Evolutionary conservation across 2,329 filamentous ascomycete species (phyloP), one percentile per base, ranked within the genome.

Genomic region (Aspergillus niger): DNA sequence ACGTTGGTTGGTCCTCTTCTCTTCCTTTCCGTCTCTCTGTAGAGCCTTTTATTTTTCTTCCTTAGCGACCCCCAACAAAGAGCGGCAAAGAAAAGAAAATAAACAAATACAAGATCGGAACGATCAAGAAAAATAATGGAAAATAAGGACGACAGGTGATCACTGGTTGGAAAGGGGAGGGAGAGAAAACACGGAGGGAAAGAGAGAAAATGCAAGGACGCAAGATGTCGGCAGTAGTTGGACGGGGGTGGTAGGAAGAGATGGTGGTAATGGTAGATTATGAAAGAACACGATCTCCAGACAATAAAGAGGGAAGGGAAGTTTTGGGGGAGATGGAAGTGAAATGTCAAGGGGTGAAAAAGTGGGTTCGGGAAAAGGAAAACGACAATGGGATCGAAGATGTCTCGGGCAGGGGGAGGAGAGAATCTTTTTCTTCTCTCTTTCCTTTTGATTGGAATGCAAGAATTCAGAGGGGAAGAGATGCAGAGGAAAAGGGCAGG

Each of bases 361-460:
- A 10, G 36, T 22, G 43, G 38, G 36, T 49, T 13, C 43, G 26
- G 36, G 44, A 51, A 53, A 43, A 60, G 55, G 50, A 30, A 50
- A 24, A 30, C 28, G 41, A 39, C 58, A 39, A 49, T 17, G 30
- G 30, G 57, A 57, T 62, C 52, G 52, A 54, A 22, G 60, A 54
- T 61, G 51, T 41, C 55, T 61, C 49, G 55, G 49, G 50, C 36
- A 49, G 50, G 41, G 39, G 48, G 43, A 59, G 55, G 50, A 36
- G 55, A 63, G 55, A 43, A 59, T 58, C 56, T 63, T n/a, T 50
- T 20, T 47, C 3, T 30, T 30, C 2, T 20, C 2, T 55, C 38
- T 48, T 36, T 62, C 20, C 53, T 58, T 39, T 57, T 52, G 62
- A 44, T 52, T 50, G 58, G 60, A 65, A 65, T 63, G 64, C 36